A percentile compares a stretch with the other conserved stretches of the same genome.
Evolutionary conservation across 768 basidiomycete species (phyloP).

Genomic region (Hebeloma cylindrosporum): DNA sequence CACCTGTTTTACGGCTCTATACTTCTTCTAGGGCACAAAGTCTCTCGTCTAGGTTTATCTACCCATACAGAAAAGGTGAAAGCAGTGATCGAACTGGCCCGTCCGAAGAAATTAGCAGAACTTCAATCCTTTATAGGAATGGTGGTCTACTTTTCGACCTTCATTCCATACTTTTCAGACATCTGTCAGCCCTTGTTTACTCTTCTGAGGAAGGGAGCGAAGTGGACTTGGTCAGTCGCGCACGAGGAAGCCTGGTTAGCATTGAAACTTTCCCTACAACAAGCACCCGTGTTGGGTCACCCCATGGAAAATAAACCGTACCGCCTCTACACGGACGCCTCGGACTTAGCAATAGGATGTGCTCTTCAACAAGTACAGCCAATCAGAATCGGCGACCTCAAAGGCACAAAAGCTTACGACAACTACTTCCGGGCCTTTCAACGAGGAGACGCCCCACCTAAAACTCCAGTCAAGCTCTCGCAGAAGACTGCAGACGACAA

Average conservation of each 20-base stretch:
- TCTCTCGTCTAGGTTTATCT: too few relatives aligned
- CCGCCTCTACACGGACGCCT: slow-evolving; percentile 35
- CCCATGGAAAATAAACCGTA: slow-evolving; percentile 28
- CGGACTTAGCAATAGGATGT: slow-evolving; percentile 26
- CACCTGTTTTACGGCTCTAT: too few relatives aligned
- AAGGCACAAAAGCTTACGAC: slow-evolving; percentile 8
- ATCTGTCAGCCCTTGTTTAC: slow-evolving; percentile 33
- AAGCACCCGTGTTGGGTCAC: slow-evolving; percentile 32
- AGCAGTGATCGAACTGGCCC: too few relatives aligned
- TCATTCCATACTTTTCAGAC: slow-evolving; percentile 34
- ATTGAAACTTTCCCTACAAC: slow-evolving; percentile 25
- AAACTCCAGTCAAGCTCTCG: neutral
- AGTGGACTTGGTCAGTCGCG: slow-evolving; percentile 20
- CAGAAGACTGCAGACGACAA: neutral
- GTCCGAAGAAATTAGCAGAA: too few relatives aligned
- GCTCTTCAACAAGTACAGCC: slow-evolving; percentile 23
- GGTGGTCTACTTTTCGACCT: slow-evolving; percentile 37
- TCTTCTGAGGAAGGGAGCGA: slow-evolving; percentile 26
- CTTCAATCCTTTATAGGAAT: slow-evolving; percentile 35
- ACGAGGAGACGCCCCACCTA: neutral
- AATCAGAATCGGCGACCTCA: slow-evolving; percentile 19
- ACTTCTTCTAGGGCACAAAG: too few relatives aligned
- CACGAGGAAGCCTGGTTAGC: slow-evolving; percentile 30
- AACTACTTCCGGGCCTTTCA: neutral
- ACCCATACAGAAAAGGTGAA: too few relatives aligned